Evolutionary conservation across 441 rosid genomes (phyloP).

Genomic region (Adansonia rubrostipa): DNA sequence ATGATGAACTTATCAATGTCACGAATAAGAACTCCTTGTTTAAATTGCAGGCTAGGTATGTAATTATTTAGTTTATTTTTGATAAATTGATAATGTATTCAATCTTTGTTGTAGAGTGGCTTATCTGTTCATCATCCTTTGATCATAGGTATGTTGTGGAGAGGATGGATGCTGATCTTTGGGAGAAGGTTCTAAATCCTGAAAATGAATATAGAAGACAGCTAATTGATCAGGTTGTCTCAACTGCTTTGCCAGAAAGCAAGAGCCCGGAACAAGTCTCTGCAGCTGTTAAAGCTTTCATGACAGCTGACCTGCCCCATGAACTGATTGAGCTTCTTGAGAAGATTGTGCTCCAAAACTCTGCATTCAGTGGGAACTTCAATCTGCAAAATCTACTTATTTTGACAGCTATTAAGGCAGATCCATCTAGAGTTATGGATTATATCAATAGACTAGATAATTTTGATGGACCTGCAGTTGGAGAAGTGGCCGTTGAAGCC

Average conservation of each 20-base stretch:
- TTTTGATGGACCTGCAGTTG: conserved; percentile 99
- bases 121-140: conserved; percentile 26
- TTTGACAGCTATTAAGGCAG: conserved; percentile 97
- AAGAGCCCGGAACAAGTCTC: conserved; percentile 99
- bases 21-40: conserved; percentile 97
- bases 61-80: conserved; percentile 25
- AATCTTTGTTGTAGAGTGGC: conserved; percentile 21
- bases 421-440: conserved; percentile 99
- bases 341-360: conserved; percentile 99
- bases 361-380: conserved; percentile 99
- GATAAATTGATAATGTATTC: conserved; percentile 21
- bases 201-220: conserved; percentile 96
- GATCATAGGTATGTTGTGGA: conserved; percentile 92
- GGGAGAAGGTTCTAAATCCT: conserved; percentile 97
- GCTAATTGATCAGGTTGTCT: conserved; percentile 98
- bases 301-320: conserved; percentile 99
- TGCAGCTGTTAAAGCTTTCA: conserved; percentile 99
- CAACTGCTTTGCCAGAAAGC: conserved; percentile 99
- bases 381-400: conserved; percentile 96
- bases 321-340: conserved; percentile 99
- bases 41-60: conserved; percentile 97
- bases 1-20: conserved; percentile 94
- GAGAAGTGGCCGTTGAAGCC: conserved; percentile 96
- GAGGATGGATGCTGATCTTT: conserved; percentile 97
- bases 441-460: conserved; percentile 94